Conservation (phyloP, 352 stramenopile species). For the Phytophthora quininea region DNA sequence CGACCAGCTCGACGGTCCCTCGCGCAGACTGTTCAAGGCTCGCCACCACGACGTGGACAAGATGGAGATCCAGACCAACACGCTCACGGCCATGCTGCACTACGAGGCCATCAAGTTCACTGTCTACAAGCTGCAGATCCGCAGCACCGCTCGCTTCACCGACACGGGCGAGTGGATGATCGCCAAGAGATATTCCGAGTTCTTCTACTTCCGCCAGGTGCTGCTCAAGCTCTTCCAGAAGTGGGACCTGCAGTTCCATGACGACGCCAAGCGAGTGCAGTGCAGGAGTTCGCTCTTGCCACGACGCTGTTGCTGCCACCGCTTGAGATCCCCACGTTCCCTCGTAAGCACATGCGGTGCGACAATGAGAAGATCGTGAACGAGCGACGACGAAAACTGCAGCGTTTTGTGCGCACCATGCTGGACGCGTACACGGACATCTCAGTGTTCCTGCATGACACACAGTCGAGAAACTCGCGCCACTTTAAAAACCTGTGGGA, state of each 20-base stretch:
- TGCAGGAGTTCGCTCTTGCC: conserved; percentile 52
- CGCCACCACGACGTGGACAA: conserved; percentile 56
- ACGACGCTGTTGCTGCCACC: conserved; percentile 48
- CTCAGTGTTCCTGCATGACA: conserved; percentile 56
- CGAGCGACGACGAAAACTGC: conserved; percentile 50
- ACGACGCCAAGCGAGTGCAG: conserved; percentile 28
- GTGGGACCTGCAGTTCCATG: conserved; percentile 44
- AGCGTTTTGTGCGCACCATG: conserved; percentile 61
- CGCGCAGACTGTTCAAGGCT: conserved; percentile 48
- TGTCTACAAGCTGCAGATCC: conserved; percentile 69
- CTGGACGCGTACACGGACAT: conserved; percentile 65
- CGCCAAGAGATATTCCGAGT: conserved; percentile 73
- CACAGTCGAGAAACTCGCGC: conserved; percentile 24
- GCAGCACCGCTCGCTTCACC: conserved; percentile 34
- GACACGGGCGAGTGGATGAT: conserved; percentile 54
- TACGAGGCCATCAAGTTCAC: conserved; percentile 57
- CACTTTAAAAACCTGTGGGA: conserved; percentile 31
- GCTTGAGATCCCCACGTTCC: conserved; percentile 52
- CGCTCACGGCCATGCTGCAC: conserved; percentile 45
- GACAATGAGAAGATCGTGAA: conserved; percentile 62
- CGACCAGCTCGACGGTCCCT: conserved; percentile 35
- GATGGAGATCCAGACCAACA: conserved; percentile 54
- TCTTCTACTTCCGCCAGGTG: conserved; percentile 53
- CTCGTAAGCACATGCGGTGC: conserved; percentile 63
- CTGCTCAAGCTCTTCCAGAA: conserved; percentile 54